Evolutionary conservation across 495 filamentous ascomycete species (phyloP), one percentile per base, ranked within the genome.

Genomic region (Aspergillus sclerotioniger): DNA sequence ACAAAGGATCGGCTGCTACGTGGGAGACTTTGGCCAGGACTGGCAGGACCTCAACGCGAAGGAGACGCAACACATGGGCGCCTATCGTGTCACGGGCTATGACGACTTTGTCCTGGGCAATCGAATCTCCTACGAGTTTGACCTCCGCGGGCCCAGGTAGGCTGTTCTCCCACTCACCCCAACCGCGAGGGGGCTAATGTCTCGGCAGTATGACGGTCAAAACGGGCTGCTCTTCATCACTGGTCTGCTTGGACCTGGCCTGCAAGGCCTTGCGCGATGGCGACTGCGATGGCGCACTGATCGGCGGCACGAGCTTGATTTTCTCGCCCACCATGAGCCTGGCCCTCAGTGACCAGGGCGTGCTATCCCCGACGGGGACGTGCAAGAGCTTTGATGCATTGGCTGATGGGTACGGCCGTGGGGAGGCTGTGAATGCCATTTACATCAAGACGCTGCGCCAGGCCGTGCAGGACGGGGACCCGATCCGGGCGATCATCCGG

Each of bases 401-500:
- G 20, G 87, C 84, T 0, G 79, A 86, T 58, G 87, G 87, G 0
- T 90, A 86, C 62, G 84, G 70, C 0, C 78, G 86, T 15, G 88
- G 78, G 8, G 88, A 90, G 59, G 71, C 70, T 0, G 63, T 76
- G 19, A 67, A 53, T 50, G 70, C 65, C 0, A 46, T 77, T 0
- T 69, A 68, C 20, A 48, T 80, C 17, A 79, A 75, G 45, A 35
- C 17, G 2, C 71, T 0, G 35, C 67, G 21, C 74, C 77, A 3
- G 43, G 78, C 0, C 12, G 20, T 7, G 70, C 71, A 7, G 67
- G 54, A 53, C 2, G 79, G 76, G 0, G 68, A 74, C 47, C 69
- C 76, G 0, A 71, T 81, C 28, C 61, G 76, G 1, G 74, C 71
- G 0, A 57, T 80, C 1, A 76, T 81, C 45, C 56, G 73, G 8